Conservation (phyloP, 305 asterid genomes). For the Petunia hybrid region DNA sequence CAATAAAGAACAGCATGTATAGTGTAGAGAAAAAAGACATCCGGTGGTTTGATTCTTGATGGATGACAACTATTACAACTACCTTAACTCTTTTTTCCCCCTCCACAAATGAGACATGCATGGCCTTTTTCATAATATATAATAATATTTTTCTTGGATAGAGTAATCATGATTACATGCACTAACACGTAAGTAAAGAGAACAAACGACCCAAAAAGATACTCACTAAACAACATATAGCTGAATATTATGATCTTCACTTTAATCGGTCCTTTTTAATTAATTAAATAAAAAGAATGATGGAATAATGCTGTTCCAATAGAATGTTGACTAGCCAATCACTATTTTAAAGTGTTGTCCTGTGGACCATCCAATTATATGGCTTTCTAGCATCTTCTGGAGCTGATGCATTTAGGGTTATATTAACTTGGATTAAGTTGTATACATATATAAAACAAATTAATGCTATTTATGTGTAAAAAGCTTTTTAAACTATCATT, state of each 20-base stretch:
- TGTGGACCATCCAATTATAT: slow-evolving; percentile 46
- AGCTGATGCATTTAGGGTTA: neutral
- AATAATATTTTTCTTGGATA: neutral
- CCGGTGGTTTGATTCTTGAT: neutral
- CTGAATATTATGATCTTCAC: slow-evolving; percentile 10
- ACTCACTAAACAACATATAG: neutral
- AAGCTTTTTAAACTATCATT: too few relatives aligned
- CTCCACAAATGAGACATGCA: slow-evolving; percentile 8
- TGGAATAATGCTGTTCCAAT: slow-evolving; percentile 8
- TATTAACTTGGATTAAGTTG: too few relatives aligned
- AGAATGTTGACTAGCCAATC: slow-evolving; percentile 30
- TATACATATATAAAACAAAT: too few relatives aligned
- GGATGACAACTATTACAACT: slow-evolving; percentile 17
- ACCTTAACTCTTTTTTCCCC: neutral
- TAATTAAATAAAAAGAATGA: neutral
- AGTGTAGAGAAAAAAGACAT: neutral
- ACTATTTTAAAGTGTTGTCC: slow-evolving; percentile 14
- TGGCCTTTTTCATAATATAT: slow-evolving; percentile 11
- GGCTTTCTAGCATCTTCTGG: slow-evolving; percentile 23
- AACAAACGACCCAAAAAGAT: neutral
- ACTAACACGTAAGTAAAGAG: slow-evolving; percentile 17
- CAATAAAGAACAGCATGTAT: neutral
- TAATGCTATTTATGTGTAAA: too few relatives aligned
- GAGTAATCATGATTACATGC: slow-evolving; percentile 7
- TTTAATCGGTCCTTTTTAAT: neutral